These are phyloP conservation scores for Daldinia decipiens DNA, from an alignment of 495 filamentous ascomycete genomes.

Conservation along the genomic window DNA sequence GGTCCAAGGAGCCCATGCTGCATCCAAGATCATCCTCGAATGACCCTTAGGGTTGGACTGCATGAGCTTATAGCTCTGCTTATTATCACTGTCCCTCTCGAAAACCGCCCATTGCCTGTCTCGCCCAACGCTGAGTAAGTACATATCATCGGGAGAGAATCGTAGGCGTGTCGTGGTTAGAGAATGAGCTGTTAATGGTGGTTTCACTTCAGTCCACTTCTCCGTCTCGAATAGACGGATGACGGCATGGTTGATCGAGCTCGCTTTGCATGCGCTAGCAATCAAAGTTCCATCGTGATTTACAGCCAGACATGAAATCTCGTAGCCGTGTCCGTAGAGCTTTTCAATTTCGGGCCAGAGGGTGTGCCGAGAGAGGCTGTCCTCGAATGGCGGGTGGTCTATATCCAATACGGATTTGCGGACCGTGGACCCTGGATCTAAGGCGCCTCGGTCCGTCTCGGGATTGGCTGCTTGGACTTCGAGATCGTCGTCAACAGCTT, in stretches of 20 bases:
- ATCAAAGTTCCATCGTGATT: constrained; percentile 78
- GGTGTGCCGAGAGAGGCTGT: constrained; percentile 86
- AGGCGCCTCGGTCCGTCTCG: constrained; percentile 51
- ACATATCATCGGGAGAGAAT: constrained; percentile 79
- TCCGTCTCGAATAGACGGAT: constrained; percentile 88
- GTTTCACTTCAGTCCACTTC: constrained; percentile 87
- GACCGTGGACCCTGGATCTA: constrained; percentile 55
- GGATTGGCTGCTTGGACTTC: constrained; percentile 54
- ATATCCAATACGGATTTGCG: constrained; percentile 60
- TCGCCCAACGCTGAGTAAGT: constrained; percentile 86
- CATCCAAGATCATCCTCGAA: constrained; percentile 87
- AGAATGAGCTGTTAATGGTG: constrained; percentile 79
- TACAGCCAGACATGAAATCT: constrained; percentile 89
- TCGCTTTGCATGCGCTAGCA: constrained; percentile 94
- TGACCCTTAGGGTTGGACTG: constrained; percentile 84
- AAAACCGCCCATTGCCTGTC: constrained; percentile 93
- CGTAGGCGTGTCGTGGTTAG: constrained; percentile 83
- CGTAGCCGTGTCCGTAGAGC: constrained; percentile 98
- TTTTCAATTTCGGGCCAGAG: constrained; percentile 97
- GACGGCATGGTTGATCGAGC: constrained; percentile 91
- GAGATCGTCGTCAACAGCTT: constrained; percentile 65
- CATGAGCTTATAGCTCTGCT: constrained; percentile 61
- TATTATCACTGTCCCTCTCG: constrained; percentile 53
- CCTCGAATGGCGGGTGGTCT: constrained; percentile 83
- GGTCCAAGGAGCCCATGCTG: constrained; percentile 74